Base-by-base conservation (phyloP, 148 eudicot genomes). In the Nepenthes gracilis region DNA sequence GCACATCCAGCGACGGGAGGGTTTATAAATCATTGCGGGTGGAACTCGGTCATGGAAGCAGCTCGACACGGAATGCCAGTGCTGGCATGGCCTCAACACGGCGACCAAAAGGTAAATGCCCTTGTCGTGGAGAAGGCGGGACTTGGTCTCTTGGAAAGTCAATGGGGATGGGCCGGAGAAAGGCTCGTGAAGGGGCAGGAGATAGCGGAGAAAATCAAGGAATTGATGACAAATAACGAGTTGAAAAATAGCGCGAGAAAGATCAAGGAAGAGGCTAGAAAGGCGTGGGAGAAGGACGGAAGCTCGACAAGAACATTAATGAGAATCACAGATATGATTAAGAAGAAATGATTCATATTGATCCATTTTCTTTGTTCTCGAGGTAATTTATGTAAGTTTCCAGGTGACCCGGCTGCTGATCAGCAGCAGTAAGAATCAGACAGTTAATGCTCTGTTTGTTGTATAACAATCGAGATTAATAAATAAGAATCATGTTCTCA, bases 51-150 rank as follows among this genome's bases (percentile, higher is more conserved):
- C 55, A 74, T 62, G 64, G 84, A 84, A 43, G 76, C 84, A 1
- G 72, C 77, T 33, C 33, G 48, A 0, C 12, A 40, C 1, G 85
- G 83, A 14, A 53, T 78, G 1, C 85, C 81, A 4, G 12, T 78
- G 37, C 40, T 84, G 58, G 83, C 78, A 0, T 82, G 92, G 92
- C 83, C 87, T 0, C 53, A 48, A 34, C 76, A 78, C 9, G 85
- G 83, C 0, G 93, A 85, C 53, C 88, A 83, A 59, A 74, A 63
- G 77, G 68, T 80, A 38, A 80, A 78, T n/a, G 86, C 88, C 0
- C 78, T 60, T 58, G 80, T 80, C 58, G 79, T 65, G 62, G 78
- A 72, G 69, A 74, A 34, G 14, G 75, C 73, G 0, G 83, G 88
- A 43, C 36, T 83, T 49, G 88, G 83, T 40, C 2, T 83, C 10